Conservation (phyloP, 257 asterid genomes). For the Forsythia viridissima region DNA sequence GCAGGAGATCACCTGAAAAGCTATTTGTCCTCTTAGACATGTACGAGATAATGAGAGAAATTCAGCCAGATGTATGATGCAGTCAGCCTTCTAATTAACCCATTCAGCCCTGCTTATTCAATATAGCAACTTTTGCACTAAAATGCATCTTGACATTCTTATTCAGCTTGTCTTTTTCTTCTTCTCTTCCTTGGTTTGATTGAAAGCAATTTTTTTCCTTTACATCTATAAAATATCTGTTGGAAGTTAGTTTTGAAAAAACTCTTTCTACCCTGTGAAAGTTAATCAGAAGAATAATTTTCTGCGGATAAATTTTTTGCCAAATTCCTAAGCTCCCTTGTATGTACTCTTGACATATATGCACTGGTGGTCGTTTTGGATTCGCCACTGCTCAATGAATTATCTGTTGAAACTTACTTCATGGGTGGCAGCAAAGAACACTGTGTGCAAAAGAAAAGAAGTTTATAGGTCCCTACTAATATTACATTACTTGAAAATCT, state of each 20-base stretch:
- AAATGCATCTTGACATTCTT: slow-evolving; percentile 12
- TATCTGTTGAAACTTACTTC: not conserved
- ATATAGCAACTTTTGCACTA: slow-evolving; percentile 4
- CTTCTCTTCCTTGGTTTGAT: slow-evolving; percentile 7
- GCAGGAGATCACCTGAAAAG: slow-evolving; percentile 94
- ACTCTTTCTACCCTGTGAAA: not conserved
- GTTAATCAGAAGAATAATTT: not conserved
- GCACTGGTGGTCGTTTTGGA: not conserved
- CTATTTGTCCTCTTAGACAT: slow-evolving; percentile 90
- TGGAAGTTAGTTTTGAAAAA: not conserved
- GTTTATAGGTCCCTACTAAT: not conserved
- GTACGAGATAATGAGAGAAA: slow-evolving; percentile 94
- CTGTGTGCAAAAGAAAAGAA: not conserved
- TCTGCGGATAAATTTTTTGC: not conserved
- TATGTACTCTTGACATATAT: not conserved
- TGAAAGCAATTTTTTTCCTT: not conserved
- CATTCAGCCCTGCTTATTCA: slow-evolving; percentile 5
- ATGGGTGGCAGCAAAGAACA: not conserved
- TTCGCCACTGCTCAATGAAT: not conserved
- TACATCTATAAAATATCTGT: not conserved
- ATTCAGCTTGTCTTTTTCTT: slow-evolving; percentile 2
- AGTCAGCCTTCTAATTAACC: slow-evolving; percentile 8
- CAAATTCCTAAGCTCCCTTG: not conserved
- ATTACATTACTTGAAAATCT: not conserved
- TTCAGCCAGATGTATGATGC: slow-evolving; percentile 69